phyloP scores from a whole-genome alignment of 805 yeast species.

The Nakazawaea populi region DNA sequence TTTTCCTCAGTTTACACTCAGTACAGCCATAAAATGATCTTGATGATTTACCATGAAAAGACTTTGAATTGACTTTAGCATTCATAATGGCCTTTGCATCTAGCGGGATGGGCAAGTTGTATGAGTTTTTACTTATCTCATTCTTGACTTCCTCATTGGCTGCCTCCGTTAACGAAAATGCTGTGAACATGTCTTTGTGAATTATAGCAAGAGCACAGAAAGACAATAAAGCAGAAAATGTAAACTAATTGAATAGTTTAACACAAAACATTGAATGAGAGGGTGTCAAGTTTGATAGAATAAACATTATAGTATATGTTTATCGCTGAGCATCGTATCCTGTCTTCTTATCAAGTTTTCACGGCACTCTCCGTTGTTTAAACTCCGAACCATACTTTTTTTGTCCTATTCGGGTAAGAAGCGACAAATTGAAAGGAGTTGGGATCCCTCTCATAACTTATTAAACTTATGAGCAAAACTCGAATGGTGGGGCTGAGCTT shows the following conservation, averaged over 20 bases:
- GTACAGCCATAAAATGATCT: slow-evolving; percentile 35
- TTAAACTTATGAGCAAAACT: too few relatives aligned
- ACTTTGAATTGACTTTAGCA: background rate
- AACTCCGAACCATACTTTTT: too few relatives aligned
- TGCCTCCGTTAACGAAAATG: slow-evolving; percentile 19
- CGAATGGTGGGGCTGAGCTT: too few relatives aligned
- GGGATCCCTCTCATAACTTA: too few relatives aligned
- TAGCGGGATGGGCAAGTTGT: slow-evolving; percentile 8
- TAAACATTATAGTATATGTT: background rate
- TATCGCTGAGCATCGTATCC: background rate
- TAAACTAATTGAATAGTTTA: too few relatives aligned
- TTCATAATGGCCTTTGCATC: background rate
- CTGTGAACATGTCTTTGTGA: slow-evolving; percentile 16
- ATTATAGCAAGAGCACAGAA: too few relatives aligned
- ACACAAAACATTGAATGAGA: too few relatives aligned
- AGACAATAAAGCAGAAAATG: too few relatives aligned
- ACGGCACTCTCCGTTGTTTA: too few relatives aligned
- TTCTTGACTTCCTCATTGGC: slow-evolving; percentile 25
- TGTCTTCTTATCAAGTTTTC: background rate
- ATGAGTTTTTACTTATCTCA: slow-evolving; percentile 26
- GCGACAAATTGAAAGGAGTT: too few relatives aligned
- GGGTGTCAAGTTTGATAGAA: too few relatives aligned
- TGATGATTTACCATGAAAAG: slow-evolving; percentile 25
- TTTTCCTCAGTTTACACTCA: slow-evolving; percentile 36
- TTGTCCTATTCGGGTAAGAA: too few relatives aligned